Evolutionary conservation across 2,329 filamentous ascomycete species (phyloP), one percentile per base, ranked within the genome.

Genomic region (Pyrenophora seminiperda): DNA sequence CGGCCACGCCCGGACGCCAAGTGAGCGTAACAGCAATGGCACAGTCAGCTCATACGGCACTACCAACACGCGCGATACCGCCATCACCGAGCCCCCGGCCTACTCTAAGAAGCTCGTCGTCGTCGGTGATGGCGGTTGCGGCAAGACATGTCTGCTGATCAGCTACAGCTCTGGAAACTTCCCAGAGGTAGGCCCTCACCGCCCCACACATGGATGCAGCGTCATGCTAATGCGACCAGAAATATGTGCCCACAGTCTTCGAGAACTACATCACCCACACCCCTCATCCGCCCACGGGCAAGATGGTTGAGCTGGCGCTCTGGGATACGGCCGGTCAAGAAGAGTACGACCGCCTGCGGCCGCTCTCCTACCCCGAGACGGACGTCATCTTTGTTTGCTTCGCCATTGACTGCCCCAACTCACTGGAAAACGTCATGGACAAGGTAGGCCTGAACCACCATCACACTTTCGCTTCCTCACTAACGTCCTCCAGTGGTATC

Each of bases 81-180:
- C 90, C 73, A 84, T 93, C 75, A 97, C 93, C 41, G 91, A 96
- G 71, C 90, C 89, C 18, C 92, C 93, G 3, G 84, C 90, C 49
- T 97, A 94, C 77, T 97, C 93, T 62, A 99, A 99, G 82, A 99
- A 99, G 83, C 94, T 99, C 72, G 94, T 99, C 36, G 94, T 99
- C 42, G 94, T 99, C 37, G 94, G 94, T 56, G 94, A 99, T 75
- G 94, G 94, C 66, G 94, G 94, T 56, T 99, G 94, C 76, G 94
- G 94, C 67, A 99, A 99, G 85, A 99, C 94, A 7, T 99, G 94
- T 79, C 80, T 99, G 63, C 81, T 99, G 75, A 99, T 99, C 76
- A 97, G 92, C 77, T 99, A 97, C 80, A 96, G 91, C 70, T 92
- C 97, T 78, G 94, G 94, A 53, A 96, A 96, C 75, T 99, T 99